Base-by-base conservation (phyloP, 306 rosid genomes). In the Quillaja saponaria region DNA sequence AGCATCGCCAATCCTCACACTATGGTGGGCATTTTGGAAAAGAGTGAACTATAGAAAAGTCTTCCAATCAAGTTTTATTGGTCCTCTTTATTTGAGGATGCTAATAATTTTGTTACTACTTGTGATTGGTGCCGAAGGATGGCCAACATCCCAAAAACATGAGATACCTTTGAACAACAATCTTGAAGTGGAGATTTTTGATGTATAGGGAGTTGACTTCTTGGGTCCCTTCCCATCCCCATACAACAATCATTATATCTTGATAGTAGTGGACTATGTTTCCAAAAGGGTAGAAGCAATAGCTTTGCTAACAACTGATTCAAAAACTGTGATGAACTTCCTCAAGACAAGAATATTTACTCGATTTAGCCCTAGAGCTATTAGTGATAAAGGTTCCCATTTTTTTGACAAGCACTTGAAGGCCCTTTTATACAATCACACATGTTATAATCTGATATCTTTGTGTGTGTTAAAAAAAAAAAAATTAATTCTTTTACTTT, bases 51-150 rank as follows among this genome's bases (percentile, higher is more conserved):
- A 16, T 34, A 0, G n/a, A 0, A 45, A 48, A n/a, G 55, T 63
- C 0, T 3, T 63, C 0, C 19, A 63, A 49, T 14, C 34, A 4
- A 34, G 68, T 1, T 63, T 63, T 13, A 47, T 9, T 8, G 47
- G 35, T 47, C 68, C 31, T 15, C 47, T 1, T 3, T 49, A 0
- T 63, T 49, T 14, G 33, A 34, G n/a, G 58, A 63, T 63, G 58
- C 58, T 25, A 25, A 25, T 25, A 25, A 25, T 25, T 25, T 25
- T 25, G 31, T 25, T 25, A 4, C 4, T 25, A 7, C 35, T 7
- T 60, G 66, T 28, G 66, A 41, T 21, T 1, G 53, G 0, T 60
- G 66, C 7, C 41, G 12, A 21, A 5, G 8, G 2, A 15, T 28
- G 0, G 39, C 39, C 0, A 60, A 60, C 7, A 60, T 60, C 41